These are phyloP conservation scores for Solanum chiquidenum DNA, from an alignment of 257 asterid species.

Conservation along the genomic window DNA sequence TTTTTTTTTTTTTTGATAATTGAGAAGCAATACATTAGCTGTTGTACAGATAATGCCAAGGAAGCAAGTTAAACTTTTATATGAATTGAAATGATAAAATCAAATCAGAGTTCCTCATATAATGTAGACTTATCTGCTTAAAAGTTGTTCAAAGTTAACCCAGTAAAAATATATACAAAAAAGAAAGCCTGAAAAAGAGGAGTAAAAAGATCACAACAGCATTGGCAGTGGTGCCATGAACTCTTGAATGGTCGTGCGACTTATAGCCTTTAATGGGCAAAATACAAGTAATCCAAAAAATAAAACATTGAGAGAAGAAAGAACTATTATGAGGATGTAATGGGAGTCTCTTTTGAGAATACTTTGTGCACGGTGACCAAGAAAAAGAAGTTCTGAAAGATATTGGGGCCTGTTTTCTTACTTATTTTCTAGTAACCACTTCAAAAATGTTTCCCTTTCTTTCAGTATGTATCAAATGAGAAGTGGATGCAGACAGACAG, in stretches of 20 bases:
- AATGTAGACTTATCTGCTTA: background rate
- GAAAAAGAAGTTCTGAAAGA: background rate
- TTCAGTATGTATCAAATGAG: background rate
- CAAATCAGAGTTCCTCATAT: background rate
- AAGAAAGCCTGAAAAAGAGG: background rate
- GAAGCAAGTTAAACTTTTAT: background rate
- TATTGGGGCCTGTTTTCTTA: background rate
- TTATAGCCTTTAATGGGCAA: background rate
- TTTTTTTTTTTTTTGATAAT: too few relatives aligned
- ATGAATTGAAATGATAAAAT: background rate
- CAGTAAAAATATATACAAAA: background rate
- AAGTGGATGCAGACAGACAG: background rate
- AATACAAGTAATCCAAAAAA: background rate
- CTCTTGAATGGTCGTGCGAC: background rate
- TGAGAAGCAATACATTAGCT: background rate
- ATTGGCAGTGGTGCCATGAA: background rate
- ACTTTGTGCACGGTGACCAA: background rate
- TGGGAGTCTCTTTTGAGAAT: background rate
- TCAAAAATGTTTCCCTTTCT: background rate
- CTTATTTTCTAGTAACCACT: background rate
- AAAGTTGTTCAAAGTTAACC: background rate
- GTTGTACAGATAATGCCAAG: background rate
- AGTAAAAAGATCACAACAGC: background rate
- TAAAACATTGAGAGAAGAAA: background rate
- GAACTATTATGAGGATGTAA: background rate